Evolutionary conservation across 2,329 filamentous ascomycete genomes (phyloP).

Genomic region (Bipolaris sorokiniana): DNA sequence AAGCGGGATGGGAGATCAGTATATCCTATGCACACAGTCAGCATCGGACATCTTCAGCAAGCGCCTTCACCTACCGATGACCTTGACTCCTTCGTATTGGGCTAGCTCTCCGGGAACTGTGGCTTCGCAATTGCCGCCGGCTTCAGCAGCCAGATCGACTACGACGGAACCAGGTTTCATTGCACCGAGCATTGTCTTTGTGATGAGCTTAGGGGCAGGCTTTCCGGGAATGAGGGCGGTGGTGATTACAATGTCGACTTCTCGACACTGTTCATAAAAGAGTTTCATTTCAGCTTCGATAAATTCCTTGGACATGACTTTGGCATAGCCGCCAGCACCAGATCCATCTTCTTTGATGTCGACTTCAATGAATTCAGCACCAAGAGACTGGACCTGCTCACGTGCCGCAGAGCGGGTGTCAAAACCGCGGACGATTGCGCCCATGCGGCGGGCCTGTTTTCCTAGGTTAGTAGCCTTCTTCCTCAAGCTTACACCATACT

Average conservation of each 20-base stretch:
- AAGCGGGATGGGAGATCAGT: slow-evolving; percentile 86
- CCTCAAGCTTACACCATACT: slow-evolving; percentile 30
- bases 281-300: slow-evolving; percentile 92
- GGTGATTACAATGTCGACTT: slow-evolving; percentile 91
- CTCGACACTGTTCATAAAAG: slow-evolving; percentile 83
- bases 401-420: slow-evolving; percentile 87
- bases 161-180: slow-evolving; percentile 92
- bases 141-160: slow-evolving; percentile 86
- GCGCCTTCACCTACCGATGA: slow-evolving; percentile 68
- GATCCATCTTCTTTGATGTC: slow-evolving; percentile 83
- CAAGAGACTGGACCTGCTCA: slow-evolving; percentile 88
- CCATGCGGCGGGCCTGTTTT: slow-evolving; percentile 73
- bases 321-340: slow-evolving; percentile 85
- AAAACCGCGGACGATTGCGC: slow-evolving; percentile 87
- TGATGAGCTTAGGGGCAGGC: slow-evolving; percentile 83
- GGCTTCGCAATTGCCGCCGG: slow-evolving; percentile 85
- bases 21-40: slow-evolving; percentile 59
- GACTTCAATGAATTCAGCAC: slow-evolving; percentile 89
- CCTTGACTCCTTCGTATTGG: slow-evolving; percentile 77
- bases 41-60: slow-evolving; percentile 41
- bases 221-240: slow-evolving; percentile 89
- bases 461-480: slow-evolving; percentile 4
- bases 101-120: slow-evolving; percentile 75
- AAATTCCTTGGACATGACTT: slow-evolving; percentile 94
- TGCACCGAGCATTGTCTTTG: slow-evolving; percentile 76